These are phyloP conservation scores for Micractinium sp. DNA, from an alignment of 139 green algal species.

Conservation along the genomic window DNA sequence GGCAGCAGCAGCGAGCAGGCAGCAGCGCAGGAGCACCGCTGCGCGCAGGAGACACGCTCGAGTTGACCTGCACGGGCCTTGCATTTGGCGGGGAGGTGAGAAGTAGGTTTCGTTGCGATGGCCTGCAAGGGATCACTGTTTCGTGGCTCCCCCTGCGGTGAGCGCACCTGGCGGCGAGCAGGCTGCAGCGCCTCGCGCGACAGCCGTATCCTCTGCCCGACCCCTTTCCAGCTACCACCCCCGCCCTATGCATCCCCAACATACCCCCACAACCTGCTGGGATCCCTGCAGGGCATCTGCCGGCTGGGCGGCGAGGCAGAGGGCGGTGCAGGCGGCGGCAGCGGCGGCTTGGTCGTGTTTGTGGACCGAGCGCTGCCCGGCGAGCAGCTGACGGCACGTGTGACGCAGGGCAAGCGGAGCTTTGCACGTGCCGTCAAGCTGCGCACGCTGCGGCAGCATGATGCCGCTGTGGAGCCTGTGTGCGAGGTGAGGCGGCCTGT, in stretches of 20 bases:
- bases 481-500: conserved; percentile 51
- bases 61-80: conserved; percentile 55
- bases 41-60: conserved; percentile 36
- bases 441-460: conserved; percentile 46
- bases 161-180: neutral
- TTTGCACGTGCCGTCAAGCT: conserved; percentile 60
- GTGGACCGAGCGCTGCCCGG: conserved; percentile 74
- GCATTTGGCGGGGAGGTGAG: conserved; percentile 58
- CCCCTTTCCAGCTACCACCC: neutral
- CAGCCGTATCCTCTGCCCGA: neutral
- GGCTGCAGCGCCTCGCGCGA: neutral
- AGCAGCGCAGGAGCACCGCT: neutral
- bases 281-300: conserved; percentile 64
- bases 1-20: neutral
- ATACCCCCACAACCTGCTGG: no score
- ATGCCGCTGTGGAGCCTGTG: conserved; percentile 45
- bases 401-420: conserved; percentile 50
- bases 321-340: conserved; percentile 2
- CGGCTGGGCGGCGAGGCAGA: conserved; percentile 2
- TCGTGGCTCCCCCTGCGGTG: neutral
- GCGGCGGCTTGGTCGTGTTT: conserved; percentile 71
- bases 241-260: no score
- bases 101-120: neutral
- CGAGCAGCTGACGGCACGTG: conserved; percentile 63
- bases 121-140: neutral